phyloP scores from a whole-genome alignment of 2,329 filamentous ascomycete genomes.

The Leptodontidium sp. region DNA sequence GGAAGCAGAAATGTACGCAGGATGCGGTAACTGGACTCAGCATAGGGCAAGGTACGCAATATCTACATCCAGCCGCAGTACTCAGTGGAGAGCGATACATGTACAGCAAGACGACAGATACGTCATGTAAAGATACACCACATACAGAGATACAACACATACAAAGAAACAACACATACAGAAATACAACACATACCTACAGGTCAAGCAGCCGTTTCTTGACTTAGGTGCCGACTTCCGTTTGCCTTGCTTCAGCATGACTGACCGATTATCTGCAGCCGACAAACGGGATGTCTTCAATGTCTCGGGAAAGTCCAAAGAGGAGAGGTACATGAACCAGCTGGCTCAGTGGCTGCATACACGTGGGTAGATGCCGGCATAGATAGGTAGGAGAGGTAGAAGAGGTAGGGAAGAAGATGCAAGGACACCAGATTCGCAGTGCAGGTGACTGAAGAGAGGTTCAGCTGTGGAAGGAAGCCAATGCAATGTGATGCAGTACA shows the following conservation, averaged over 20 bases:
- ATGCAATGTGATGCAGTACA: too few species aligned
- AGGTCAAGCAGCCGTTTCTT: slow-evolving; percentile 32
- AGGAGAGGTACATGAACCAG: slow-evolving; percentile 8
- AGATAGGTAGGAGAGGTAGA: neutral
- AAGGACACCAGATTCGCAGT: neutral
- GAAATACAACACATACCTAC: slow-evolving; percentile 28
- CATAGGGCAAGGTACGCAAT: neutral
- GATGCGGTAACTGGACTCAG: neutral
- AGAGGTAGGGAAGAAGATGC: neutral
- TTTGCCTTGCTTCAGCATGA: slow-evolving; percentile 15
- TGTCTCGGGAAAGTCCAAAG: neutral
- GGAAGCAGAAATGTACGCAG: neutral
- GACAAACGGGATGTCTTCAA: neutral
- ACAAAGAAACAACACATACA: neutral
- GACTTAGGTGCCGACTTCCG: slow-evolving; percentile 30
- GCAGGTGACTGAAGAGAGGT: slow-evolving; percentile 2
- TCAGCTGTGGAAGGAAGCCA: neutral
- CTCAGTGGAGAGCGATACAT: neutral
- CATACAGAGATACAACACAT: neutral
- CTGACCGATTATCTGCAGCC: neutral
- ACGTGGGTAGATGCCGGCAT: slow-evolving; percentile 2
- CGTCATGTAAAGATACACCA: neutral
- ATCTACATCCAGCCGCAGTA: neutral
- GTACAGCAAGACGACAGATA: neutral
- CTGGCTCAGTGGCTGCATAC: neutral